These are phyloP conservation scores for Trichosporon sp. DNA, from an alignment of 1,284 basidiomycete species.

Conservation along the genomic window DNA sequence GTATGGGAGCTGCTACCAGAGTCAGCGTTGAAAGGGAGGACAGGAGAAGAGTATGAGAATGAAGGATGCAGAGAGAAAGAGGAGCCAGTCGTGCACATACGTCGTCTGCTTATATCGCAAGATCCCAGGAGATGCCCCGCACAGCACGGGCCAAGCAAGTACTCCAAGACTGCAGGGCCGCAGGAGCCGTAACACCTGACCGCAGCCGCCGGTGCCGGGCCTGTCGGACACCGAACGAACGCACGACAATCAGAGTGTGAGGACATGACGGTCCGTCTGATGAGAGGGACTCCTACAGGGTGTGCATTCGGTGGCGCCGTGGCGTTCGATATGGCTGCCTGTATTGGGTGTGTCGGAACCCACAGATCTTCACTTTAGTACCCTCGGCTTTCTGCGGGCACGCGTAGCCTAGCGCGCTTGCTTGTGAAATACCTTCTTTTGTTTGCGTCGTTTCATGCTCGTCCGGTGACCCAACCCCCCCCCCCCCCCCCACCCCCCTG, in stretches of 20 bases:
- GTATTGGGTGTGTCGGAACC: background rate
- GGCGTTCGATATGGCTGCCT: conserved; percentile 10
- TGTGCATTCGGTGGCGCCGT: conserved; percentile 4
- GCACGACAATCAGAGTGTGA: background rate
- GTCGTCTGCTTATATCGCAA: background rate
- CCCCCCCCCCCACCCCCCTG: no score
- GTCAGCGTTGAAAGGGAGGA: conserved; percentile 13
- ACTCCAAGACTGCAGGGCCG: no score
- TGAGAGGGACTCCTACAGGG: background rate
- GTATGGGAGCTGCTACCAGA: conserved; percentile 8
- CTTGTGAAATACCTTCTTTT: background rate
- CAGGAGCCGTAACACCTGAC: background rate
- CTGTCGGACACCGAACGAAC: background rate
- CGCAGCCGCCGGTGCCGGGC: background rate
- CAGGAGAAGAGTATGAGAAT: background rate
- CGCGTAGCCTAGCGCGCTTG: no score
- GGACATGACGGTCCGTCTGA: background rate
- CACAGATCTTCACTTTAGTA: background rate
- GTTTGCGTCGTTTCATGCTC: background rate
- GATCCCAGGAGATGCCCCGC: background rate
- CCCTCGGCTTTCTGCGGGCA: background rate
- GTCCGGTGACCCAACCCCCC: background rate
- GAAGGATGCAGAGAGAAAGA: background rate
- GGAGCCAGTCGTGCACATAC: background rate
- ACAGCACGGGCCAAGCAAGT: background rate